A percentile compares a stretch with the other conserved stretches of the same genome.
phyloP scores from a whole-genome alignment of 2,329 filamentous ascomycete genomes.

The Aspergillus udagawae region DNA sequence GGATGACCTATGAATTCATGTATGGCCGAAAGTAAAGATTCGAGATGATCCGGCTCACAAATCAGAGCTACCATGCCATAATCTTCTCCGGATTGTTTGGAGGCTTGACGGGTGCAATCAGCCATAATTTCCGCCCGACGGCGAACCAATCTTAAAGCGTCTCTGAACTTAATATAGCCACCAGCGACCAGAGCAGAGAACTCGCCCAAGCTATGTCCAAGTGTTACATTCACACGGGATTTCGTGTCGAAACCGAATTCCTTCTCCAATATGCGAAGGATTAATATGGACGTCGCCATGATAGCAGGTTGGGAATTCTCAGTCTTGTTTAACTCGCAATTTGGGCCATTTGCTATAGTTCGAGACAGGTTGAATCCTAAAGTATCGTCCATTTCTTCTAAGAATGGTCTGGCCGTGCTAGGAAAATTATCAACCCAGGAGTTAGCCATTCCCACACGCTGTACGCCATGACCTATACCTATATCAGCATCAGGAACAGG shows the following conservation, averaged over 20 bases:
- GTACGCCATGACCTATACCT: constrained; percentile 73
- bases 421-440: constrained; percentile 89
- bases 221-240: constrained; percentile 71
- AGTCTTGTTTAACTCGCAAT: constrained; percentile 71
- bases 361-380: constrained; percentile 71
- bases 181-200: constrained; percentile 86
- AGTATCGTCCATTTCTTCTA: constrained; percentile 79
- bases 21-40: constrained; percentile 66
- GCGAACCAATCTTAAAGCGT: constrained; percentile 73
- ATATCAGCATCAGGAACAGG: constrained; percentile 8
- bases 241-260: constrained; percentile 74
- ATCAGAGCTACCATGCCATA: constrained; percentile 95
- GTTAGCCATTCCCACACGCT: constrained; percentile 80
- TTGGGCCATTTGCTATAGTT: constrained; percentile 76
- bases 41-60: constrained; percentile 75
- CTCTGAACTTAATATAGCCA: constrained; percentile 71
- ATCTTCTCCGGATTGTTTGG: constrained; percentile 66
- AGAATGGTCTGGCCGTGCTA: constrained; percentile 65
- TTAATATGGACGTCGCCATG: constrained; percentile 89
- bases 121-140: constrained; percentile 80
- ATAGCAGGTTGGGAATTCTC: constrained; percentile 91
- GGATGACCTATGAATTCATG: constrained; percentile 72
- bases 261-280: constrained; percentile 78
- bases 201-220: constrained; percentile 89
- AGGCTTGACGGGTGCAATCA: constrained; percentile 64